These are phyloP conservation scores for Physcomitrium patens DNA, from an alignment of 225 moss, liverwort and hornwort genomes.

Conservation along the genomic window DNA sequence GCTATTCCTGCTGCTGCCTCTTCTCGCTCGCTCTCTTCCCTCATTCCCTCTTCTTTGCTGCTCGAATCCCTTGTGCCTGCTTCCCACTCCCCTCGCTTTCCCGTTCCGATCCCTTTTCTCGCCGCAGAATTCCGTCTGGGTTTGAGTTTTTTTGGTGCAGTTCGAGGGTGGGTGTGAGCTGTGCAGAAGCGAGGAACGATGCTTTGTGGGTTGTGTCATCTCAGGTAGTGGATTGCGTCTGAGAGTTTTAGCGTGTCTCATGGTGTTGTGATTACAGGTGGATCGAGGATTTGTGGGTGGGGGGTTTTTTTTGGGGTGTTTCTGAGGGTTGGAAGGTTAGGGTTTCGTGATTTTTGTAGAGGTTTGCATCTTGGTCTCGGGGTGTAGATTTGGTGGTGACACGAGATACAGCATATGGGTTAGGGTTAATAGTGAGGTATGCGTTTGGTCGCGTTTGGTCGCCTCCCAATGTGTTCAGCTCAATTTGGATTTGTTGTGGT, in stretches of 20 bases:
- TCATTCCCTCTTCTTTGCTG: no score
- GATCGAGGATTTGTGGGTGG: constrained; percentile 26
- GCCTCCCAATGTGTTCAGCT: background rate
- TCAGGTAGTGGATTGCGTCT: background rate
- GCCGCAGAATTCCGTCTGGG: no score
- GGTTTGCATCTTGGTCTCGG: constrained; percentile 30
- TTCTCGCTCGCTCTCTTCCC: no score
- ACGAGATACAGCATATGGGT: constrained; percentile 21
- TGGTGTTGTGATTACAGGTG: constrained; percentile 24
- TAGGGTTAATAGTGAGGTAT: constrained; percentile 19
- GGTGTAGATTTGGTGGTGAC: background rate
- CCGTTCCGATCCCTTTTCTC: no score
- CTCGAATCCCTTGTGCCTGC: no score
- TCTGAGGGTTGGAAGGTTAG: constrained; percentile 33
- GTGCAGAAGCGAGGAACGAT: no score
- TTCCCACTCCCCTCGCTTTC: no score
- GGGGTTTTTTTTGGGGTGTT: background rate
- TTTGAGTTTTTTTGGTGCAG: no score
- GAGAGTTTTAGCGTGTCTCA: constrained; percentile 35
- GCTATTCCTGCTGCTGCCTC: no score
- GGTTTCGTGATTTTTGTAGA: constrained; percentile 30
- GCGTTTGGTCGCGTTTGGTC: background rate
- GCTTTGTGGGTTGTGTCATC: background rate
- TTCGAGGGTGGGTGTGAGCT: no score
- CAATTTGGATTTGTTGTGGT: background rate